Conservation (phyloP, 441 rosid genomes). For the Manihot esculenta region DNA sequence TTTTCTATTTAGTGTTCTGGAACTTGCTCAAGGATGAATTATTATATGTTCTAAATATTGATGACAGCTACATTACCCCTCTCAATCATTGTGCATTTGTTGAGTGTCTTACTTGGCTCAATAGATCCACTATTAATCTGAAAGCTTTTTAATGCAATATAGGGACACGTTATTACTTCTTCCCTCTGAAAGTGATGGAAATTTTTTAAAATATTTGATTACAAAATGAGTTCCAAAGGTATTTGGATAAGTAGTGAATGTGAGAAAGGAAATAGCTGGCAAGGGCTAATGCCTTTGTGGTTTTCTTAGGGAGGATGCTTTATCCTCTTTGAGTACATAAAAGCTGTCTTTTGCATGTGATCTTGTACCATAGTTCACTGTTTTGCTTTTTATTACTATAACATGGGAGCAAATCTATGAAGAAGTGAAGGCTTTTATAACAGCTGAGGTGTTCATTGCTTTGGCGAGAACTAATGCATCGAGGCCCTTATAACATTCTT, state of each 20-base stretch:
- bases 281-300: neutral
- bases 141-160: neutral
- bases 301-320: neutral
- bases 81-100: neutral
- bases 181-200: neutral
- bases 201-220: neutral
- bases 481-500: neutral
- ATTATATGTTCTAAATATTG: neutral
- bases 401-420: neutral
- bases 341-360: neutral
- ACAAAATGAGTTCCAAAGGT: neutral
- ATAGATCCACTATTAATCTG: neutral
- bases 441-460: neutral
- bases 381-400: neutral
- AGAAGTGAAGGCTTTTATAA: neutral
- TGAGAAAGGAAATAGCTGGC: neutral
- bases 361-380: neutral
- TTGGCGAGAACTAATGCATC: neutral
- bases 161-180: neutral
- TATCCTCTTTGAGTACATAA: no score
- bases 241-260: neutral
- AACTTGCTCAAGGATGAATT: neutral
- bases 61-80: neutral
- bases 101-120: neutral
- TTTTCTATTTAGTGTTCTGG: slow-evolving; percentile 6